Percentiles rank a stretch among this genome's conserved stretches.
These are phyloP conservation scores for Aphanomyces stellatus DNA, from an alignment of 352 stramenopile species.

Conservation along the genomic window DNA sequence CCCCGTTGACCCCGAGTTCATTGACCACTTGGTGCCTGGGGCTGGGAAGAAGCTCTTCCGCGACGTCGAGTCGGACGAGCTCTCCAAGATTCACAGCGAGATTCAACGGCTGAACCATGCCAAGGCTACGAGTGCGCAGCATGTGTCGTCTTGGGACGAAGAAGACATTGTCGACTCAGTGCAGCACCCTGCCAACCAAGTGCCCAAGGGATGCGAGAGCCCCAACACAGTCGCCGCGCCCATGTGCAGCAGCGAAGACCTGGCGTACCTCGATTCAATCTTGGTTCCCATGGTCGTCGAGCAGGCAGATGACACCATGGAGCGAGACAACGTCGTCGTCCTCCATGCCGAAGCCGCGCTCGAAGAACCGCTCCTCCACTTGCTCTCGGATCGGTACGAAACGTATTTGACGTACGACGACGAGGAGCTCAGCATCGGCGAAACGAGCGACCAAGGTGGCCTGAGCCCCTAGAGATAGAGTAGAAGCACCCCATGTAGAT, in stretches of 20 bases:
- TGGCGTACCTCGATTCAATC: slow-evolving; percentile 14
- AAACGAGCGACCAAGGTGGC: not conserved
- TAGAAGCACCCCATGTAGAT: too few relatives aligned
- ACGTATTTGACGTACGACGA: slow-evolving; percentile 17
- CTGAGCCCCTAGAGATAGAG: not conserved
- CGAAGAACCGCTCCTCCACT: slow-evolving; percentile 3
- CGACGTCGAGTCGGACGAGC: slow-evolving; percentile 66
- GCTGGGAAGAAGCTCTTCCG: slow-evolving; percentile 73
- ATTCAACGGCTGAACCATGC: slow-evolving; percentile 74
- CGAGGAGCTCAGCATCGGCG: slow-evolving; percentile 2
- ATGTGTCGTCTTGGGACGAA: slow-evolving; percentile 28
- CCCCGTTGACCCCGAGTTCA: slow-evolving; percentile 76
- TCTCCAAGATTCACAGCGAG: slow-evolving; percentile 72
- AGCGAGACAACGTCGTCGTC: too few relatives aligned
- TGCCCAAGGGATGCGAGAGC: not conserved
- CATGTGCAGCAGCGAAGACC: slow-evolving; percentile 9
- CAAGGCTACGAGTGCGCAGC: slow-evolving; percentile 20
- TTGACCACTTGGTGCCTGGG: slow-evolving; percentile 70
- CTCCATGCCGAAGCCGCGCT: not conserved
- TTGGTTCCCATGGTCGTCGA: not conserved
- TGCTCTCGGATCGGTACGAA: slow-evolving; percentile 13
- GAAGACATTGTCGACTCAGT: slow-evolving; percentile 12
- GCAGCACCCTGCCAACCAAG: not conserved
- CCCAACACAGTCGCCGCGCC: slow-evolving; percentile 11
- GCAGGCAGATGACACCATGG: not conserved